These are phyloP conservation scores for Dacryopinax spathularia DNA, from an alignment of 768 basidiomycete genomes.

Conservation along the genomic window DNA sequence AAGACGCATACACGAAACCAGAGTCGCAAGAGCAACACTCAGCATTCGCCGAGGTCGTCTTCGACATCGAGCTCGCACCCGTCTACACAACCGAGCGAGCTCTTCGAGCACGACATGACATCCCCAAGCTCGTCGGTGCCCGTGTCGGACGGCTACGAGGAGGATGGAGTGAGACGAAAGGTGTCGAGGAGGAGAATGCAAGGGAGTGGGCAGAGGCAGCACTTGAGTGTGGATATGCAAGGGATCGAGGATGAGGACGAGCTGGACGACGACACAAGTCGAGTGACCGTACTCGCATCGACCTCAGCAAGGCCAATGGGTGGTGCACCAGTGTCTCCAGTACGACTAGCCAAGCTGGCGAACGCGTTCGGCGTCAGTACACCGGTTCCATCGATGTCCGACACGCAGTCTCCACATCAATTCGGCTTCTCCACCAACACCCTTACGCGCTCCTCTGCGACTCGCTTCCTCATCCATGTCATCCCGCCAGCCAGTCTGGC, in stretches of 20 bases:
- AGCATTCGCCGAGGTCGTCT: not conserved
- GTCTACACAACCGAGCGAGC: not conserved
- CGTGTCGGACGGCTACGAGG: not conserved
- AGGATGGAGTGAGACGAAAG: not conserved
- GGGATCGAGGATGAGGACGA: not conserved
- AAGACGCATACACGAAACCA: not conserved
- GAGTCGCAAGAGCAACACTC: not conserved
- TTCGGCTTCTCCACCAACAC: conserved; percentile 16
- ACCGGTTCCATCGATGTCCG: conserved; percentile 31
- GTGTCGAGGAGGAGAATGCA: not conserved
- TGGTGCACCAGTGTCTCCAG: conserved; percentile 45
- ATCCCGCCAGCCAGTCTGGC: conserved; percentile 63
- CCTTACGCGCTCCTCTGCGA: conserved; percentile 30
- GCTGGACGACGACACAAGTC: not conserved
- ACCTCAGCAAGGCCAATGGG: not conserved
- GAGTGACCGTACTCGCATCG: not conserved
- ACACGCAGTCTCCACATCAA: not conserved
- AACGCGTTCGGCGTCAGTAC: conserved; percentile 73
- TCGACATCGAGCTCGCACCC: not conserved
- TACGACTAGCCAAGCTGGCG: conserved; percentile 66
- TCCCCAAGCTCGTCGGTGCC: not conserved
- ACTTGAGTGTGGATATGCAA: not conserved
- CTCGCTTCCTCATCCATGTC: conserved; percentile 64
- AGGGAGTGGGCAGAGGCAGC: not conserved
- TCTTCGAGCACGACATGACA: not conserved